Evolutionary conservation across 257 asterid species (phyloP).

Genomic region (Scutellaria baicalensis): DNA sequence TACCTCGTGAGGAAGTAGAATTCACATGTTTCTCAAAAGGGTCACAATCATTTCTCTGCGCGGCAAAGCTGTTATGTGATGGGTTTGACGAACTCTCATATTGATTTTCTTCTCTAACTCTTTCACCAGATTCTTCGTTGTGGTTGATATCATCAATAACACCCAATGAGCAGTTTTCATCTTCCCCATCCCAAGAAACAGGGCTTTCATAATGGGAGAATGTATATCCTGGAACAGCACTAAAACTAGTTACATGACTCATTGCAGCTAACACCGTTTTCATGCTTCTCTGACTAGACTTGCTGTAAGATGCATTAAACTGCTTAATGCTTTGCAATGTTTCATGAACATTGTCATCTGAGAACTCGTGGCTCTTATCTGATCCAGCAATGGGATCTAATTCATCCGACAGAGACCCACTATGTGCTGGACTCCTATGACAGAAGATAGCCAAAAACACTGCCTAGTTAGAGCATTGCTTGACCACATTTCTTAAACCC

Average conservation of each 20-base stretch:
- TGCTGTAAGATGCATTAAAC: conserved; percentile 39
- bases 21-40: conserved; percentile 20
- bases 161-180: conserved; percentile 20
- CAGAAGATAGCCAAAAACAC: not conserved
- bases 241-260: conserved; percentile 26
- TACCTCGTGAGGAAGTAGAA: conserved; percentile 22
- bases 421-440: conserved; percentile 67
- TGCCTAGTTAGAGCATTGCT: conserved; percentile 16
- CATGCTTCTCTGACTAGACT: conserved; percentile 29
- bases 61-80: conserved; percentile 9
- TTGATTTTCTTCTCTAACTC: conserved; percentile 26
- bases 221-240: conserved; percentile 45
- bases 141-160: conserved; percentile 24
- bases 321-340: conserved; percentile 24
- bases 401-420: conserved; percentile 57
- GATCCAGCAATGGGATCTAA: conserved; percentile 64
- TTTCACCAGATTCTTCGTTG: conserved; percentile 18
- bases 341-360: conserved; percentile 38
- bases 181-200: conserved; percentile 31
- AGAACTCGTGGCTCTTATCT: conserved; percentile 35
- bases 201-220: conserved; percentile 27
- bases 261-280: conserved; percentile 31
- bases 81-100: conserved; percentile 23
- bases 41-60: conserved; percentile 19
- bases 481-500: not conserved